Evolutionary conservation across 2,329 filamentous ascomycete species (phyloP).

Genomic region (Trichoderma sp.): DNA sequence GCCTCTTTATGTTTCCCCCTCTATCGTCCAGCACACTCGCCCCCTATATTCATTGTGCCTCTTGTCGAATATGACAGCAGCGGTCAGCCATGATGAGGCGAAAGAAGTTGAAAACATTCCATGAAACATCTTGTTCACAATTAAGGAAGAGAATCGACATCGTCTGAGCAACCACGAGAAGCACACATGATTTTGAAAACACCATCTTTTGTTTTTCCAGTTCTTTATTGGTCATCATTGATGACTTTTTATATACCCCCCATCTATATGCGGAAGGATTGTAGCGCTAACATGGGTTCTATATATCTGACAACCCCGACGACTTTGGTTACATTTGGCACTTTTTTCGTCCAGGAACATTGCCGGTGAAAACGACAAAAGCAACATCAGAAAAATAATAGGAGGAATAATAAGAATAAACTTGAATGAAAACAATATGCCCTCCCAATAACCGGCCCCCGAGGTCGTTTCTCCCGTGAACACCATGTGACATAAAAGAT

Average conservation of each 20-base stretch:
- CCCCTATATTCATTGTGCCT: background rate
- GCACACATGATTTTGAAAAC: background rate
- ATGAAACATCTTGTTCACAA: constrained; percentile 29
- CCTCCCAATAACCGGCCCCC: background rate
- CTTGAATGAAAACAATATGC: background rate
- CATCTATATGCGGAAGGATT: background rate
- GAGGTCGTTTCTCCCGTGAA: background rate
- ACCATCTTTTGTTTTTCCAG: background rate
- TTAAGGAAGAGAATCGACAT: constrained; percentile 34
- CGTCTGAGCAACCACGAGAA: constrained; percentile 29
- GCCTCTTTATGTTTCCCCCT: background rate
- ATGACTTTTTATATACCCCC: background rate
- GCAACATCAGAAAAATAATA: background rate
- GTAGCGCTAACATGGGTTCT: background rate
- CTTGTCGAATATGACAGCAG: background rate
- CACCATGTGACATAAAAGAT: constrained; percentile 2
- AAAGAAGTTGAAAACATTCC: constrained; percentile 30
- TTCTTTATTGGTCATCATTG: background rate
- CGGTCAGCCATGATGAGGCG: constrained; percentile 29
- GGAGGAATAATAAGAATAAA: background rate
- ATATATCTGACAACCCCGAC: background rate
- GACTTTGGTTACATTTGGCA: background rate
- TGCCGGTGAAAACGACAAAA: background rate
- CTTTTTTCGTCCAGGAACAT: background rate
- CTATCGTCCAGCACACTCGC: background rate